These are phyloP conservation scores for Vickermania spadyakhi DNA, from an alignment of 208 protist species.

Conservation along the genomic window DNA sequence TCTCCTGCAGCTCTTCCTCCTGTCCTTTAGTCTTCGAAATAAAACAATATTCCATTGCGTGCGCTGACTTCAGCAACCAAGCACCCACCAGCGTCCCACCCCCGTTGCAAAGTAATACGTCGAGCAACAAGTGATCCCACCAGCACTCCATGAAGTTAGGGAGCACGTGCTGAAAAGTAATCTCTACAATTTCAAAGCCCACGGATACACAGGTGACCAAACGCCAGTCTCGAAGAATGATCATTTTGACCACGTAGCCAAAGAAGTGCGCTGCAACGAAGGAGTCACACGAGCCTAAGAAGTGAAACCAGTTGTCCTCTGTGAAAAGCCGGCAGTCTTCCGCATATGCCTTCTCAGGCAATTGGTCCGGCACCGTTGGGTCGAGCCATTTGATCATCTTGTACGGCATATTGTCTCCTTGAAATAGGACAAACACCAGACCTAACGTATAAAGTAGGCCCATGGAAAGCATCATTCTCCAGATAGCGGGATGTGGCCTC, in stretches of 20 bases:
- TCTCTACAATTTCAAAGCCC: slow-evolving; percentile 93
- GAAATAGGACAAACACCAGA: slow-evolving; percentile 91
- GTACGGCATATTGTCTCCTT: slow-evolving; percentile 54
- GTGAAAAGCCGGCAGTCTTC: slow-evolving; percentile 90
- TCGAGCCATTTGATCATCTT: slow-evolving; percentile 75
- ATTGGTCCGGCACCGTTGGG: slow-evolving; percentile 35
- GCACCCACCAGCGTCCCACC: slow-evolving; percentile 91
- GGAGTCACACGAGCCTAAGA: slow-evolving; percentile 83
- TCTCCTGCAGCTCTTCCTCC: too few species aligned
- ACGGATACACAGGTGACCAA: slow-evolving; percentile 81
- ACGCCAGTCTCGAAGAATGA: slow-evolving; percentile 91
- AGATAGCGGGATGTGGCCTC: slow-evolving; percentile 94
- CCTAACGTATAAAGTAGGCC: slow-evolving; percentile 87
- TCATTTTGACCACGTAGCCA: slow-evolving; percentile 91
- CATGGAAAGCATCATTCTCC: slow-evolving; percentile 88
- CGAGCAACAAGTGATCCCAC: slow-evolving; percentile 96
- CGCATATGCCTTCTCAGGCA: slow-evolving; percentile 91
- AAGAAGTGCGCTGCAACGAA: slow-evolving; percentile 93
- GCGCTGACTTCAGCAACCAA: slow-evolving; percentile 41
- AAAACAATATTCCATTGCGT: slow-evolving; percentile 78
- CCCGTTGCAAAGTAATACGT: slow-evolving; percentile 94
- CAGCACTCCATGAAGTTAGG: slow-evolving; percentile 98
- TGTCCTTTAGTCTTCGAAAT: slow-evolving; percentile 57
- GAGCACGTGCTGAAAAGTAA: slow-evolving; percentile 92
- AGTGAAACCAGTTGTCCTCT: slow-evolving; percentile 61